Conservation (phyloP, 1,284 basidiomycete species). For the Microbotryum silenes-acaulis region DNA sequence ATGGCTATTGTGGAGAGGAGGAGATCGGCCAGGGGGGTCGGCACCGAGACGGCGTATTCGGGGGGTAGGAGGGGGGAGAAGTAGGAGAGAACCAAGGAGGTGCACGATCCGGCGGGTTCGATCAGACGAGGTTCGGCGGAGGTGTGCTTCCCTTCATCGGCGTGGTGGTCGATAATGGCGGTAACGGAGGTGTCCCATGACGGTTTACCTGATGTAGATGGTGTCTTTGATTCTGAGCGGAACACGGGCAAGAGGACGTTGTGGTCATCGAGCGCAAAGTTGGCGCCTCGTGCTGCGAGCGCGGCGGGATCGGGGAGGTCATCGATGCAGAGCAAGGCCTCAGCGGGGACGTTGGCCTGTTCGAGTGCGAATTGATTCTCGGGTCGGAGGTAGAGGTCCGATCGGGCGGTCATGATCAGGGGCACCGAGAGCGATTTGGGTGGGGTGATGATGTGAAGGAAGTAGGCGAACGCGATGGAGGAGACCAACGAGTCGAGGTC, state of each 20-base stretch:
- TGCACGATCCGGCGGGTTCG: slow-evolving; percentile 60
- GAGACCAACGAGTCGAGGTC: slow-evolving; percentile 83
- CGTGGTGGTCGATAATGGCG: slow-evolving; percentile 88
- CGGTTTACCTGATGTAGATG: slow-evolving; percentile 12
- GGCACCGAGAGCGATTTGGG: slow-evolving; percentile 46
- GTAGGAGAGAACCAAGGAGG: slow-evolving; percentile 62
- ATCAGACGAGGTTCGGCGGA: slow-evolving; percentile 60
- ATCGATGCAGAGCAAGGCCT: slow-evolving; percentile 50
- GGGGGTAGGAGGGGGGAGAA: slow-evolving; percentile 44
- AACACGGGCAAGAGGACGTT: slow-evolving; percentile 55
- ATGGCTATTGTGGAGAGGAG: slow-evolving; percentile 70
- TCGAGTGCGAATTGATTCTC: slow-evolving; percentile 75
- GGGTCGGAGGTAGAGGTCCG: slow-evolving; percentile 67
- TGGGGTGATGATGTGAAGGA: slow-evolving; percentile 37
- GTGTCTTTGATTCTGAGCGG: slow-evolving; percentile 45
- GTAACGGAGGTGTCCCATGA: slow-evolving; percentile 48
- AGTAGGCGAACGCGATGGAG: slow-evolving; percentile 71
- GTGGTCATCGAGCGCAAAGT: slow-evolving; percentile 80
- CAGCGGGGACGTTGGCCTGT: slow-evolving; percentile 50
- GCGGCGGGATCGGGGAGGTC: slow-evolving; percentile 36
- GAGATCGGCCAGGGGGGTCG: slow-evolving; percentile 62
- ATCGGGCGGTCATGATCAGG: slow-evolving; percentile 60
- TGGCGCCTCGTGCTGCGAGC: slow-evolving; percentile 14
- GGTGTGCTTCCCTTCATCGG: slow-evolving; percentile 65
- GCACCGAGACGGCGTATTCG: slow-evolving; percentile 37